Evolutionary conservation across 345 rosid species (phyloP).

Genomic region (Gossypium ekmanianum): DNA sequence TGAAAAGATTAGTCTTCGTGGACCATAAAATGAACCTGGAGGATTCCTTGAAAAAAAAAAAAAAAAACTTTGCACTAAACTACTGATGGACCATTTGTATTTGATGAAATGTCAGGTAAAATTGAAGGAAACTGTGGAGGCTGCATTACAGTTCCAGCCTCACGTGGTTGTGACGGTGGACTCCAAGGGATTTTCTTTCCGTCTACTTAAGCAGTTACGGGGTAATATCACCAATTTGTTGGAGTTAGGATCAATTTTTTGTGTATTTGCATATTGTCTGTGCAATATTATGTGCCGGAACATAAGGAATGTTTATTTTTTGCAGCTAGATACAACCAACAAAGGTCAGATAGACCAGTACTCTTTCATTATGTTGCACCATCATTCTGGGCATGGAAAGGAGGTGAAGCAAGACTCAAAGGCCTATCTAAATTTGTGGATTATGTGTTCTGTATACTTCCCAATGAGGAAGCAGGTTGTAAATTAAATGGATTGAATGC

Average conservation of each 20-base stretch:
- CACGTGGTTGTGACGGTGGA: constrained; percentile 89
- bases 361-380: constrained; percentile 94
- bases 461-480: constrained; percentile 64
- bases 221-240: constrained; percentile 37
- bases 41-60: too few species aligned
- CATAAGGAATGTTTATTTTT: constrained; percentile 47
- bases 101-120: constrained; percentile 42
- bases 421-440: constrained; percentile 67
- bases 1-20: too few species aligned
- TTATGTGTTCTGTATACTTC: constrained; percentile 89
- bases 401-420: constrained; percentile 76
- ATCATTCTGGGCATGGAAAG: constrained; percentile 99
- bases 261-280: constrained; percentile 14
- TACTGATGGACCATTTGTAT: background rate
- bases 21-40: too few species aligned
- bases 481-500: constrained; percentile 62
- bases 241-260: constrained; percentile 18
- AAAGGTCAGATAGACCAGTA: constrained; percentile 32
- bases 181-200: constrained; percentile 92
- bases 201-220: constrained; percentile 66
- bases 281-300: constrained; percentile 36
- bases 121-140: constrained; percentile 66
- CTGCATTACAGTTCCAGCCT: constrained; percentile 66
- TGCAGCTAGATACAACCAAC: constrained; percentile 69
- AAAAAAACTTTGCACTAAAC: background rate